phyloP scores from a whole-genome alignment of 2,329 filamentous ascomycete species.

The Hymenotorrendiella dingleyae region DNA sequence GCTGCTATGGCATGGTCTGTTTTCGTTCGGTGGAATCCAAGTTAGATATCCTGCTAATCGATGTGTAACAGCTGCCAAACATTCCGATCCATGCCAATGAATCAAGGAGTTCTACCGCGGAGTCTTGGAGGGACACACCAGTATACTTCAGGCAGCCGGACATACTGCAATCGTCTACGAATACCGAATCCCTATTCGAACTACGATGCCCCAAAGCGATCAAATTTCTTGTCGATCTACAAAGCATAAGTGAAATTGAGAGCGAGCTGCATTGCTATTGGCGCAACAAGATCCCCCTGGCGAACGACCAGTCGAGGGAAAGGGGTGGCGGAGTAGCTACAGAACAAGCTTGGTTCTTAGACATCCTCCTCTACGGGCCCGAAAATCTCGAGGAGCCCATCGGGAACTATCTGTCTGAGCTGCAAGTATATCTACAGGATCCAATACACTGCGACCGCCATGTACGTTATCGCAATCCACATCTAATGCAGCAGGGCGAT shows the following conservation, averaged over 20 bases:
- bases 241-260: neutral
- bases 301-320: neutral
- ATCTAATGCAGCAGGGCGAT: conserved; percentile 7
- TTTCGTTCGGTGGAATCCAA: neutral
- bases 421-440: conserved; percentile 15
- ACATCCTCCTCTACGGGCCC: conserved; percentile 10
- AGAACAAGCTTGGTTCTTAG: conserved; percentile 5
- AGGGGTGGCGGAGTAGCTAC: neutral
- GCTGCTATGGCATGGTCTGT: neutral
- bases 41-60: neutral
- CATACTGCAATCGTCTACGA: neutral
- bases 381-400: conserved; percentile 3
- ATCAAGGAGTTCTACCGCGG: neutral
- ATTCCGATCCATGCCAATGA: neutral
- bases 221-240: neutral
- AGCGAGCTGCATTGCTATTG: neutral
- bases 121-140: neutral
- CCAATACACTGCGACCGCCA: conserved; percentile 6
- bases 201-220: neutral
- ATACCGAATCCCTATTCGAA: neutral
- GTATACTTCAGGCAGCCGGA: neutral
- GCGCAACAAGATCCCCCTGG: neutral
- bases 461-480: conserved; percentile 13
- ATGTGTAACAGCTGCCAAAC: neutral
- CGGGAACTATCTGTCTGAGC: conserved; percentile 8